phyloP scores from a whole-genome alignment of 345 rosid species.

The Hypericum androsaemum region DNA sequence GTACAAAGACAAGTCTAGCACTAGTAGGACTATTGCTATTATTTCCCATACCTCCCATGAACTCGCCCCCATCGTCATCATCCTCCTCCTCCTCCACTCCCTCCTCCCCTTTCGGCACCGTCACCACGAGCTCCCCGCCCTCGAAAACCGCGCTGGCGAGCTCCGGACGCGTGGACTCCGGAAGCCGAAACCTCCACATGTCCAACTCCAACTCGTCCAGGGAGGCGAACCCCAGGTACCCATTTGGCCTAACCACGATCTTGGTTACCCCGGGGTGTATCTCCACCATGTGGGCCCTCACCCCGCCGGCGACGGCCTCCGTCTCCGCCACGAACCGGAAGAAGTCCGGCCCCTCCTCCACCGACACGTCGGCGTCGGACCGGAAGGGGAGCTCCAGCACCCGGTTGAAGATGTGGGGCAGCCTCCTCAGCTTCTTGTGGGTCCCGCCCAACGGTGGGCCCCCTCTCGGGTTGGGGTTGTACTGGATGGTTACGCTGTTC shows the following conservation, averaged over 20 bases:
- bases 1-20: too few relatives aligned
- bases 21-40: too few relatives aligned
- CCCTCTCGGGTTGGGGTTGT: too few relatives aligned
- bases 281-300: constrained; percentile 6
- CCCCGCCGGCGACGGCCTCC: neutral
- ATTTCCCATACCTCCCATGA: too few relatives aligned
- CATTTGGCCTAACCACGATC: constrained; percentile 4
- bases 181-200: constrained; percentile 18
- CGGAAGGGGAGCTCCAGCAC: constrained; percentile 20
- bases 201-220: constrained; percentile 1
- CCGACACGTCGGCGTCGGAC: constrained; percentile 12
- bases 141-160: constrained; percentile 8
- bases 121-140: constrained; percentile 12
- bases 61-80: neutral
- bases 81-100: neutral
- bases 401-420: constrained; percentile 16
- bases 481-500: too few relatives aligned
- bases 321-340: constrained; percentile 8
- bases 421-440: constrained; percentile 15
- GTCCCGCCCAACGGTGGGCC: too few relatives aligned
- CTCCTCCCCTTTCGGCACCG: constrained; percentile 6
- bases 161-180: constrained; percentile 9
- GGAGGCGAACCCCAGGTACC: neutral
- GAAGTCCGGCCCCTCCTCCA: constrained; percentile 13
- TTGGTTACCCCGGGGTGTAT: constrained; percentile 16